phyloP scores from a whole-genome alignment of 345 rosid species.

The Populus euphratica region DNA sequence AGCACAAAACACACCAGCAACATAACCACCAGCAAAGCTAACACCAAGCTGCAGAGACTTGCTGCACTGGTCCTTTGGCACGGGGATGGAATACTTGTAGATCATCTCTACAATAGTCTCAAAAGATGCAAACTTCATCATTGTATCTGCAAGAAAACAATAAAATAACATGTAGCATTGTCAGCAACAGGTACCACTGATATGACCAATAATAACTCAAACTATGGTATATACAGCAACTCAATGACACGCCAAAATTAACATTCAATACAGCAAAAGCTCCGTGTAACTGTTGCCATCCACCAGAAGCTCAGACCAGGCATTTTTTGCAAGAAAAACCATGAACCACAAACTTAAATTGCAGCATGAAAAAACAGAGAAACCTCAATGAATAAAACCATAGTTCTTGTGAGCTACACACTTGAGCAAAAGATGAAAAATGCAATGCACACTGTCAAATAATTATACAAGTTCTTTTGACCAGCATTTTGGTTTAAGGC shows the following conservation, averaged over 20 bases:
- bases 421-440: background rate
- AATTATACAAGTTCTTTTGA: background rate
- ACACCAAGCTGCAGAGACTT: constrained; percentile 78
- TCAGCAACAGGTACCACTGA: background rate
- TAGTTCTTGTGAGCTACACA: background rate
- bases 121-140: constrained; percentile 99
- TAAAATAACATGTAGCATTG: background rate
- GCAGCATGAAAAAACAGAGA: background rate
- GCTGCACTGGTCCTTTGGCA: constrained; percentile 84
- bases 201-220: background rate
- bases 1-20: constrained; percentile 91
- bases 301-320: background rate
- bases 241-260: background rate
- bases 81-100: constrained; percentile 80
- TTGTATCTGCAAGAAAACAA: constrained; percentile 57
- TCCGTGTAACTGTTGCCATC: background rate
- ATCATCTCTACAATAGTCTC: constrained; percentile 88
- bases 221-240: background rate
- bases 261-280: background rate
- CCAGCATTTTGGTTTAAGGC: background rate
- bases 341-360: background rate
- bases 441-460: background rate
- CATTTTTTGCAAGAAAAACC: background rate
- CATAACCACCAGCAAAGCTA: constrained; percentile 92
- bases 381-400: background rate